These are phyloP conservation scores for Saitozyma sp. DNA, from an alignment of 768 basidiomycete genomes.

Conservation along the genomic window DNA sequence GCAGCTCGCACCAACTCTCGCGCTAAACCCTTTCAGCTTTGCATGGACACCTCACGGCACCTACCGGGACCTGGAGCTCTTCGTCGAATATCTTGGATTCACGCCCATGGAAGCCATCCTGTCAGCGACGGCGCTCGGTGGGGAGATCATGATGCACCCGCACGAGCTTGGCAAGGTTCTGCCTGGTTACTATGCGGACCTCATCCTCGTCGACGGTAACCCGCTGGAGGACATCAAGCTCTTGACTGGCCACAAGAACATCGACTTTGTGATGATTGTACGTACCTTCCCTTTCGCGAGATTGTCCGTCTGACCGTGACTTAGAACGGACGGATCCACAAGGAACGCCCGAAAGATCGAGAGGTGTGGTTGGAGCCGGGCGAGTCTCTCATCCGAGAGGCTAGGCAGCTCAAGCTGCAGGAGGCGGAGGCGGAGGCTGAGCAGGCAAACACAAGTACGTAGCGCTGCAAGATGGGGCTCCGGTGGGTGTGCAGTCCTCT, in stretches of 20 bases:
- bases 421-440: too few species aligned
- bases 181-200: constrained; percentile 7
- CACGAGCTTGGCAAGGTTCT: constrained; percentile 4
- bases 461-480: too few species aligned
- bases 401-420: too few species aligned
- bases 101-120: constrained; percentile 8
- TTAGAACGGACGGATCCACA: too few species aligned
- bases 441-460: too few species aligned
- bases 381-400: too few species aligned
- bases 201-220: constrained; percentile 7
- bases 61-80: constrained; percentile 8
- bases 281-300: neutral
- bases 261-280: constrained; percentile 12
- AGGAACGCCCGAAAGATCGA: too few species aligned
- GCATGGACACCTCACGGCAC: constrained; percentile 3
- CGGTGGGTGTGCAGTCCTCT: too few species aligned
- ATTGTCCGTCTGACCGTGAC: too few species aligned
- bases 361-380: too few species aligned
- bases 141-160: constrained; percentile 12
- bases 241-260: neutral
- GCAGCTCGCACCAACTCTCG: too few species aligned
- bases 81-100: constrained; percentile 6
- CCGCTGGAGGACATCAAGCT: constrained; percentile 7
- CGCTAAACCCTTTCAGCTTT: too few species aligned
- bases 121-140: constrained; percentile 5